A percentile compares a stretch with the other conserved stretches of the same genome.
Conservation (phyloP, 2,329 filamentous ascomycete genomes). For the Clonostachys rosea region DNA sequence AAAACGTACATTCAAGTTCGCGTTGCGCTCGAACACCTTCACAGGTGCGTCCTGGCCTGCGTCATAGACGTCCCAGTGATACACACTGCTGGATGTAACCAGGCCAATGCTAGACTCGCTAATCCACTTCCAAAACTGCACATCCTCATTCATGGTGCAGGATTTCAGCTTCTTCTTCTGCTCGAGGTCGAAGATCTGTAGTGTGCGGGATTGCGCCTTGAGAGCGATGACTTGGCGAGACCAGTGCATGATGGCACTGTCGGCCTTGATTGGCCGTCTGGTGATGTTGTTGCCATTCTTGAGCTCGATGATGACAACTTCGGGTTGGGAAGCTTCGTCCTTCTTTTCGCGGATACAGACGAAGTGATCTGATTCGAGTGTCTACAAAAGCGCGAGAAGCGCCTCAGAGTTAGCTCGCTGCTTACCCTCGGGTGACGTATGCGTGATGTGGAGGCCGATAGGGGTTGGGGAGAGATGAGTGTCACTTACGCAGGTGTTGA, state of each 20-base stretch:
- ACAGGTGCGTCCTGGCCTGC: slow-evolving; percentile 71
- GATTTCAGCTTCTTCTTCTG: slow-evolving; percentile 96
- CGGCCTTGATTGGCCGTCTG: slow-evolving; percentile 92
- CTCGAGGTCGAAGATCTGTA: slow-evolving; percentile 95
- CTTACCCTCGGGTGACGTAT: slow-evolving; percentile 5
- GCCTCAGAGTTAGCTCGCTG: slow-evolving; percentile 9
- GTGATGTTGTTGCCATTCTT: slow-evolving; percentile 97
- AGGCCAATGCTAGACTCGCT: slow-evolving; percentile 83
- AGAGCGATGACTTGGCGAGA: slow-evolving; percentile 92
- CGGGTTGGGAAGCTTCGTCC: slow-evolving; percentile 75
- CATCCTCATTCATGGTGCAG: slow-evolving; percentile 92
- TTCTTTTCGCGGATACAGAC: slow-evolving; percentile 96
- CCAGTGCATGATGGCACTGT: slow-evolving; percentile 99
- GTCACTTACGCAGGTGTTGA: slow-evolving; percentile 70
- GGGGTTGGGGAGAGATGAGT: slow-evolving; percentile 6
- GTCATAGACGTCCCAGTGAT: slow-evolving; percentile 97
- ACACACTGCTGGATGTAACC: slow-evolving; percentile 86
- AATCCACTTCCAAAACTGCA: slow-evolving; percentile 99
- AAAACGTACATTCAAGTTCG: slow-evolving; percentile 72
- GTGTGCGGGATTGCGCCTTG: slow-evolving; percentile 87
- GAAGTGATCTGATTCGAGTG: slow-evolving; percentile 94
- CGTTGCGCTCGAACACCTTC: slow-evolving; percentile 92
- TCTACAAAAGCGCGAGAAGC: slow-evolving; percentile 46
- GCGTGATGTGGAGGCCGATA: neutral
- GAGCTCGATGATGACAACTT: slow-evolving; percentile 96